phyloP scores from a whole-genome alignment of 495 filamentous ascomycete genomes.

The Penicillium fimorum region DNA sequence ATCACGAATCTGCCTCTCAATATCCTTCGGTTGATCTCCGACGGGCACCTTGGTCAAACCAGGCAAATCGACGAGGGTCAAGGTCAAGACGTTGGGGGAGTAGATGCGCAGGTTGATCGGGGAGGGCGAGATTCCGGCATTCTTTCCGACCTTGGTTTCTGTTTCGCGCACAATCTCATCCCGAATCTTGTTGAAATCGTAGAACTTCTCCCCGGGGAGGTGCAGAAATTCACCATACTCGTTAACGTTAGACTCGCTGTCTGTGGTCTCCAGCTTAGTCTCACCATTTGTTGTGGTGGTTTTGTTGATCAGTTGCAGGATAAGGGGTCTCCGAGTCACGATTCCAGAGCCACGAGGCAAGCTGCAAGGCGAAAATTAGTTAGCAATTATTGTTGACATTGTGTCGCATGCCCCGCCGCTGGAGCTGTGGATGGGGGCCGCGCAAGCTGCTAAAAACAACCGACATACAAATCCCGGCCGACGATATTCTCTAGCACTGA shows the following conservation, averaged over 20 bases:
- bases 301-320: conserved; percentile 97
- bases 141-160: conserved; percentile 90
- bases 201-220: conserved; percentile 96
- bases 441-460: conserved; percentile 3
- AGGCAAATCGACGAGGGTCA: conserved; percentile 96
- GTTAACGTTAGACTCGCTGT: conserved; percentile 84
- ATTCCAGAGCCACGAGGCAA: conserved; percentile 97
- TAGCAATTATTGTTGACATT: conserved; percentile 30
- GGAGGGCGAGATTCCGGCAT: conserved; percentile 92
- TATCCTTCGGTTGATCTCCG: conserved; percentile 97
- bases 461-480: conserved; percentile 90
- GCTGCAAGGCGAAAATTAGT: conserved; percentile 48
- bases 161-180: conserved; percentile 98
- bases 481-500: conserved; percentile 99
- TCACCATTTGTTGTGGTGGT: conserved; percentile 69
- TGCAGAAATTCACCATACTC: conserved; percentile 99
- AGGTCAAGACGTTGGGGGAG: conserved; percentile 95
- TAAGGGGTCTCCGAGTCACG: conserved; percentile 91
- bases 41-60: conserved; percentile 98
- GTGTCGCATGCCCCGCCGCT: conserved; percentile 19
- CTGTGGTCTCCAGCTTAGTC: conserved; percentile 62
- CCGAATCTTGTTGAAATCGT: conserved; percentile 98
- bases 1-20: conserved; percentile 93
- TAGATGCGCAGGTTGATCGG: conserved; percentile 98
- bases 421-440: conserved; percentile 4